These are phyloP conservation scores for Beauveria asiatica DNA, from an alignment of 2,329 filamentous ascomycete genomes.

Conservation along the genomic window DNA sequence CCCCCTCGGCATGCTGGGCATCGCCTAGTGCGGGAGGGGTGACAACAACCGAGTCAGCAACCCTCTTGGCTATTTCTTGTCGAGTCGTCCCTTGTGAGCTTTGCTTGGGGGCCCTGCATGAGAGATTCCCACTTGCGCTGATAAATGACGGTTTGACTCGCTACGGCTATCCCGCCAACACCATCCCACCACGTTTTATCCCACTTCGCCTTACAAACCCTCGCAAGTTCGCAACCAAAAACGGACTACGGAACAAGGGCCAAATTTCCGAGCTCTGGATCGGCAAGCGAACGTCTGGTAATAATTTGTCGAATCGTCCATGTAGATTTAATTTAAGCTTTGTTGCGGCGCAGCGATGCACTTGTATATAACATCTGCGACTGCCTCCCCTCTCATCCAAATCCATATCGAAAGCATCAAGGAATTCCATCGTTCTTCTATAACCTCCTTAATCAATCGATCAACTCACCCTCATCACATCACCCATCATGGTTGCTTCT, in stretches of 20 bases:
- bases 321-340: background rate
- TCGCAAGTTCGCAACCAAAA: background rate
- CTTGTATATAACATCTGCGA: background rate
- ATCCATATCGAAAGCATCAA: background rate
- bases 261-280: background rate
- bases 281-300: background rate
- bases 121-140: background rate
- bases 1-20: too few species aligned
- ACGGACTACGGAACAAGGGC: background rate
- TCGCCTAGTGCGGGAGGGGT: too few species aligned
- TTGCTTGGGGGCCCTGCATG: background rate
- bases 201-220: background rate
- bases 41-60: background rate
- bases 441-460: background rate
- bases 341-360: background rate
- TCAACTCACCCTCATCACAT: background rate
- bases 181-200: background rate
- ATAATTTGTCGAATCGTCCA: background rate
- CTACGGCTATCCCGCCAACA: background rate
- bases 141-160: background rate
- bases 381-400: background rate
- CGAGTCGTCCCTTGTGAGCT: background rate
- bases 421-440: background rate
- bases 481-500: background rate
- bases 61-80: background rate